A percentile compares a stretch with the other conserved stretches of the same genome.
Conservation (phyloP, 2,329 filamentous ascomycete genomes). For the Epichloe elymi region DNA sequence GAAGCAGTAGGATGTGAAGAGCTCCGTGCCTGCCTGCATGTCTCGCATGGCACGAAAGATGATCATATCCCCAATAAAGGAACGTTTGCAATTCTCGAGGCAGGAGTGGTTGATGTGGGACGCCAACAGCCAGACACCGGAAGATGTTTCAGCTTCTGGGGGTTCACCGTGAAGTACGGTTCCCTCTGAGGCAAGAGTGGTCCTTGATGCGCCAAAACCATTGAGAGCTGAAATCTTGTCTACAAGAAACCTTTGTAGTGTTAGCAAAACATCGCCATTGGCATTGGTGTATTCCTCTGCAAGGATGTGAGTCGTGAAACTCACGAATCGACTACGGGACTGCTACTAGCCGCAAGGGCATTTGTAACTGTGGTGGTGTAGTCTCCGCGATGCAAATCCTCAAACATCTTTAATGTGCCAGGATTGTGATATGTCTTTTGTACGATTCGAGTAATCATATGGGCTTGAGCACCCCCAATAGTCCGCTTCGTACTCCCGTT, state of each 20-base stretch:
- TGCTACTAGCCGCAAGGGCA: no score
- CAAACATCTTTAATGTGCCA: slow-evolving; percentile 18
- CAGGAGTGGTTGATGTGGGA: slow-evolving; percentile 42
- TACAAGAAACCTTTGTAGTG: slow-evolving; percentile 29
- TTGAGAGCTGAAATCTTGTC: slow-evolving; percentile 30
- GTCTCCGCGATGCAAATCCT: slow-evolving; percentile 25
- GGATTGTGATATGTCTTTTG: slow-evolving; percentile 34
- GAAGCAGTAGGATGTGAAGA: slow-evolving; percentile 20
- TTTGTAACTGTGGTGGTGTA: slow-evolving; percentile 15
- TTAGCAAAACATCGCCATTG: neutral
- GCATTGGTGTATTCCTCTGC: neutral
- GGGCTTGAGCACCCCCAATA: slow-evolving; percentile 24
- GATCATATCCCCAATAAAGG: slow-evolving; percentile 42
- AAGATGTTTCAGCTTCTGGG: no score
- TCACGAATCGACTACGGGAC: slow-evolving; percentile 33
- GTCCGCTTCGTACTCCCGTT: slow-evolving; percentile 8
- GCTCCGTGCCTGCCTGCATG: slow-evolving; percentile 30
- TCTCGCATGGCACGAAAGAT: slow-evolving; percentile 33
- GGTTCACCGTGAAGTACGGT: no score
- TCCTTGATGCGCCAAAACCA: slow-evolving; percentile 23
- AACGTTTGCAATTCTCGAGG: slow-evolving; percentile 28
- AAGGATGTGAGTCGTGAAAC: slow-evolving; percentile 9
- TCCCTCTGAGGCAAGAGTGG: slow-evolving; percentile 7
- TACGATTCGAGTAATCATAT: slow-evolving; percentile 25
- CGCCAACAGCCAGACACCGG: slow-evolving; percentile 33